Percentiles rank a stretch among this genome's conserved stretches.
These are phyloP conservation scores for Cutaneotrichosporon sp. DNA, from an alignment of 1,284 basidiomycete species.

Conservation along the genomic window DNA sequence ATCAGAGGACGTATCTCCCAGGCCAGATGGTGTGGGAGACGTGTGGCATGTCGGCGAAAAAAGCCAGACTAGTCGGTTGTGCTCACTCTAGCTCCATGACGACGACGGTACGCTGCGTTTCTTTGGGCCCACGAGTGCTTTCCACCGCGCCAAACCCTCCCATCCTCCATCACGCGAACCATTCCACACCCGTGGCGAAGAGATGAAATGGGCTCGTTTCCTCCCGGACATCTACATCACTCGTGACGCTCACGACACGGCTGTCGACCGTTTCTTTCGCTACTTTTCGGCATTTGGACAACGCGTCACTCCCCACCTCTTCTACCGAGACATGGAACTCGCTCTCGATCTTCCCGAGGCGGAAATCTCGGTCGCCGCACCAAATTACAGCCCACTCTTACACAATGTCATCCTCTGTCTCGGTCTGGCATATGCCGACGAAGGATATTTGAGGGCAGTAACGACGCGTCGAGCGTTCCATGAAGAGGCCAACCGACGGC, in stretches of 20 bases:
- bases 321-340: slow-evolving; percentile 27
- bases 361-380: slow-evolving; percentile 41
- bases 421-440: slow-evolving; percentile 62
- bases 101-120: slow-evolving; percentile 23
- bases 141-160: slow-evolving; percentile 7
- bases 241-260: slow-evolving; percentile 27
- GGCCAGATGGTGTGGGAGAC: too few relatives aligned
- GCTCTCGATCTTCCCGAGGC: slow-evolving; percentile 45
- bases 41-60: too few relatives aligned
- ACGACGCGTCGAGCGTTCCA: slow-evolving; percentile 59
- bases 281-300: slow-evolving; percentile 32
- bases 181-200: slow-evolving; percentile 1
- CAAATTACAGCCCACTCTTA: slow-evolving; percentile 68
- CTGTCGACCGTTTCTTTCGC: slow-evolving; percentile 36
- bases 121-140: slow-evolving; percentile 25
- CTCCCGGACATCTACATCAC: slow-evolving; percentile 26
- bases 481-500: slow-evolving; percentile 59
- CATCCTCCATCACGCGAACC: slow-evolving; percentile 12
- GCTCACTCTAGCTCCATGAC: slow-evolving; percentile 23
- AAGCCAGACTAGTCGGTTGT: not conserved
- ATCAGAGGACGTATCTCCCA: not conserved
- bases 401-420: slow-evolving; percentile 67
- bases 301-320: slow-evolving; percentile 24
- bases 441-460: slow-evolving; percentile 57
- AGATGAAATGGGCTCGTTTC: slow-evolving; percentile 13